phyloP scores from a whole-genome alignment of 1,284 basidiomycete genomes.

The Cutaneotrichosporon arboriforme region DNA sequence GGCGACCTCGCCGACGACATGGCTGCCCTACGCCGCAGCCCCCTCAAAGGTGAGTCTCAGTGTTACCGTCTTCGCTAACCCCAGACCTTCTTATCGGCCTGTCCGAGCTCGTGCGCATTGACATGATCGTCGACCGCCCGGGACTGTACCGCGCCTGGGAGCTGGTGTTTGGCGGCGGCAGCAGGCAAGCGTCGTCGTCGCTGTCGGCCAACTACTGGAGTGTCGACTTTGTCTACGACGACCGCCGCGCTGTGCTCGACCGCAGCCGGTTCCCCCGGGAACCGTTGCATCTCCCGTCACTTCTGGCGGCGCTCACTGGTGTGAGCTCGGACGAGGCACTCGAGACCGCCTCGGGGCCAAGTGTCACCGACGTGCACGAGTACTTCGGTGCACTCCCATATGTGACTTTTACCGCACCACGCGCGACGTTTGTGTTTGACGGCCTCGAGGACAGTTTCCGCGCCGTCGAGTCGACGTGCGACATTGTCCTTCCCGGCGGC shows the following conservation, averaged over 20 bases:
- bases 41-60: constrained; percentile 33
- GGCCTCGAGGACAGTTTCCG: constrained; percentile 25
- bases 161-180: constrained; percentile 33
- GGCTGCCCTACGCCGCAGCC: constrained; percentile 26
- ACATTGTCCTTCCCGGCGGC: constrained; percentile 36
- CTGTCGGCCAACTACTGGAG: constrained; percentile 40
- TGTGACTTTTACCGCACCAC: constrained; percentile 21
- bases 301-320: constrained; percentile 33
- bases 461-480: constrained; percentile 24
- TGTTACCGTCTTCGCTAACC: background rate
- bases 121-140: constrained; percentile 27
- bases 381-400: constrained; percentile 32
- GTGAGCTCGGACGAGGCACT: constrained; percentile 18
- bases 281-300: constrained; percentile 20
- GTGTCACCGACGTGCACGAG: constrained; percentile 26
- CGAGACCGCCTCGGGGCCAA: constrained; percentile 16
- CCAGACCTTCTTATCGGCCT: constrained; percentile 39
- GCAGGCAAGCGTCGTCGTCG: constrained; percentile 24
- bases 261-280: constrained; percentile 32
- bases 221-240: constrained; percentile 30
- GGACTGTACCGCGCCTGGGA: constrained; percentile 36
- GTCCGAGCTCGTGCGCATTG: constrained; percentile 31
- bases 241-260: constrained; percentile 35
- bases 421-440: constrained; percentile 15
- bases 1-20: constrained; percentile 16